Conservation (phyloP, 805 yeast species). For the Zygoascus biomembranicola region DNA sequence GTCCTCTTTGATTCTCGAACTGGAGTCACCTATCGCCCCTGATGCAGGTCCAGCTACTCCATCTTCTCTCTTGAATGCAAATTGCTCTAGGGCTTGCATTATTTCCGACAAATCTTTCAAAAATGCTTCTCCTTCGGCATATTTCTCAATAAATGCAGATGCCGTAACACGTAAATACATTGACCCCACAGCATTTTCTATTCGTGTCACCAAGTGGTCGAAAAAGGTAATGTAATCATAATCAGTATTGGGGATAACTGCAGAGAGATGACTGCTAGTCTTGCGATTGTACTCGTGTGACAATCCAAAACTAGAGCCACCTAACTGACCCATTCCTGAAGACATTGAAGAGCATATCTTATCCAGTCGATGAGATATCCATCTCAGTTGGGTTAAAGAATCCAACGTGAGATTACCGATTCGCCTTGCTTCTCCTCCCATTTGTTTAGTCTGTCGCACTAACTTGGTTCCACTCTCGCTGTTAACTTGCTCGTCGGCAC, state of each 20-base stretch:
- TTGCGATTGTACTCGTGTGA: constrained; percentile 10
- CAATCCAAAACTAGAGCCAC: background rate
- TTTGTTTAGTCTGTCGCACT: background rate
- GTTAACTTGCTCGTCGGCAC: background rate
- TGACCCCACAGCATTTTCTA: constrained; percentile 25
- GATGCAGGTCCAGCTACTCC: background rate
- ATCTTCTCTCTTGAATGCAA: background rate
- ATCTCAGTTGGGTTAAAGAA: constrained; percentile 10
- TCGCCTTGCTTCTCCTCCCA: constrained; percentile 2
- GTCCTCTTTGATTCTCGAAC: too few relatives aligned
- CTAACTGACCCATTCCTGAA: constrained; percentile 3
- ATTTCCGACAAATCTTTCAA: constrained; percentile 3
- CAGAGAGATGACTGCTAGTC: constrained; percentile 9
- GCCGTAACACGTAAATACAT: constrained; percentile 19
- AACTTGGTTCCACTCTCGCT: background rate
- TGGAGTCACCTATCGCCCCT: too few relatives aligned
- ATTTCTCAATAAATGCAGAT: constrained; percentile 1
- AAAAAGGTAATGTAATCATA: constrained; percentile 19
- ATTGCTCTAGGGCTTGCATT: background rate
- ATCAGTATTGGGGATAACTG: constrained; percentile 19
- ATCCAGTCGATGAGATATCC: constrained; percentile 19
- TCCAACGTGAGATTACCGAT: constrained; percentile 14
- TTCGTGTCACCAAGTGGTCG: constrained; percentile 26
- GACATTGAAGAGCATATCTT: constrained; percentile 18
- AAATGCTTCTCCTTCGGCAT: constrained; percentile 2